phyloP scores from a whole-genome alignment of 2,329 filamentous ascomycete species.

The Chaetomium olivaceum region DNA sequence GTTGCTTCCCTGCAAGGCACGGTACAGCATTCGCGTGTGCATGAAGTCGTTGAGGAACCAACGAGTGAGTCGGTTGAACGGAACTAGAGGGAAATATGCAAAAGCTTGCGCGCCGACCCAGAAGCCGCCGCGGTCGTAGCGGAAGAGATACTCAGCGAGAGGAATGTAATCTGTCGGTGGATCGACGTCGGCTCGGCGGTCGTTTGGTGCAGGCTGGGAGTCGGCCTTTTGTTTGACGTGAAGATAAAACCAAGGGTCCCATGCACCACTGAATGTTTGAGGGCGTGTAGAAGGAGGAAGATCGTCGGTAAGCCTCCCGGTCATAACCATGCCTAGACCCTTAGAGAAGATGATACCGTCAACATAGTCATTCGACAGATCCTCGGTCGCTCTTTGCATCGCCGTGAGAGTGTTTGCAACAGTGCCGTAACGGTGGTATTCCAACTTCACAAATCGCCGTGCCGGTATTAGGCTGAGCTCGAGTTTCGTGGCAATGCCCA shows the following conservation, averaged over 20 bases:
- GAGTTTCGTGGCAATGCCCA: conserved; percentile 24
- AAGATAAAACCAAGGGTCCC: conserved; percentile 74
- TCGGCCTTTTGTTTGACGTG: conserved; percentile 49
- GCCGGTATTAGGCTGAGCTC: conserved; percentile 18
- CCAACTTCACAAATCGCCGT: conserved; percentile 15
- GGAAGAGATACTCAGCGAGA: conserved; percentile 10
- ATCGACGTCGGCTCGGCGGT: neutral
- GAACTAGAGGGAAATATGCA: neutral
- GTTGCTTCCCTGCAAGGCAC: conserved; percentile 1
- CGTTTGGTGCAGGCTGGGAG: neutral
- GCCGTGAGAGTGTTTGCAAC: conserved; percentile 6
- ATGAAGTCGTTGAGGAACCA: conserved; percentile 17
- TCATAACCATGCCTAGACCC: conserved; percentile 58
- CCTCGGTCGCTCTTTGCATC: conserved; percentile 10
- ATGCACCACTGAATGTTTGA: conserved; percentile 52
- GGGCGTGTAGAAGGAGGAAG: neutral
- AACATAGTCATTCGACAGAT: conserved; percentile 56
- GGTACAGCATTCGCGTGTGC: conserved; percentile 16
- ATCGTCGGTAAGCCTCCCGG: conserved; percentile 57
- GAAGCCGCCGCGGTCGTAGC: conserved; percentile 12
- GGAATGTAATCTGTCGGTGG: conserved; percentile 1
- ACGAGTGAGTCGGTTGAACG: conserved; percentile 15
- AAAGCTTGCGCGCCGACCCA: conserved; percentile 5
- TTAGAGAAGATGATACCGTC: conserved; percentile 67
- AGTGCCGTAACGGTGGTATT: conserved; percentile 9